These are phyloP conservation scores for Neurospora sp. DNA, from an alignment of 495 filamentous ascomycete species.

Conservation along the genomic window DNA sequence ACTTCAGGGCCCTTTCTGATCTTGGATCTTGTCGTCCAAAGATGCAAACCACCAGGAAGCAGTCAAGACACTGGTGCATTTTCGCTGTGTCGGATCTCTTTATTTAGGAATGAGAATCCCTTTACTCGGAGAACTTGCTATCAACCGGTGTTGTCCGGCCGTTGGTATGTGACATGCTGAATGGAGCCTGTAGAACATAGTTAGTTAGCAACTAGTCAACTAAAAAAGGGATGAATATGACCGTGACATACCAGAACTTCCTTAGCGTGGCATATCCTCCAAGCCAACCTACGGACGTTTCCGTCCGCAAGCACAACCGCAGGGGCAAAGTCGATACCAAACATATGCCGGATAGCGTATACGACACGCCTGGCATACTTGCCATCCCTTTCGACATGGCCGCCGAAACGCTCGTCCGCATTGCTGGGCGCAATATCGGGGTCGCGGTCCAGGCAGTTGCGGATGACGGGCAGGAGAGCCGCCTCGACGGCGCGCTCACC, in stretches of 20 bases:
- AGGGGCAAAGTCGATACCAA: constrained; percentile 89
- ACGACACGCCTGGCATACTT: constrained; percentile 85
- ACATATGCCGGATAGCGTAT: constrained; percentile 94
- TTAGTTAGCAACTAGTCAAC: constrained; percentile 3
- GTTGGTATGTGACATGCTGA: constrained; percentile 52
- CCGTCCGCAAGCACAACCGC: constrained; percentile 91
- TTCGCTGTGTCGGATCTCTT: not conserved
- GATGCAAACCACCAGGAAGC: not conserved
- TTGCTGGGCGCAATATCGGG: constrained; percentile 81
- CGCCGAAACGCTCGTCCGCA: constrained; percentile 72
- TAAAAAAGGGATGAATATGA: not conserved
- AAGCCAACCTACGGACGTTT: constrained; percentile 80
- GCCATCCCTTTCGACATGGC: constrained; percentile 69
- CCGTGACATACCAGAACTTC: constrained; percentile 69
- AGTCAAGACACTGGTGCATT: not conserved
- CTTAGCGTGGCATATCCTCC: constrained; percentile 93
- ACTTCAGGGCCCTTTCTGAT: not conserved
- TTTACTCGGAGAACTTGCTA: constrained; percentile 25
- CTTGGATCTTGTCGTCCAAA: not conserved
- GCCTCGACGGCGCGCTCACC: constrained; percentile 51
- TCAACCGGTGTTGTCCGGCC: constrained; percentile 43
- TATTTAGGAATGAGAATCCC: not conserved
- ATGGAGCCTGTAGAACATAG: constrained; percentile 42
- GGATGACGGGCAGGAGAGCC: constrained; percentile 69
- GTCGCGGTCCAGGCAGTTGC: constrained; percentile 87